Conservation (phyloP, 352 stramenopile species). For the Phytophthora vignae region DNA sequence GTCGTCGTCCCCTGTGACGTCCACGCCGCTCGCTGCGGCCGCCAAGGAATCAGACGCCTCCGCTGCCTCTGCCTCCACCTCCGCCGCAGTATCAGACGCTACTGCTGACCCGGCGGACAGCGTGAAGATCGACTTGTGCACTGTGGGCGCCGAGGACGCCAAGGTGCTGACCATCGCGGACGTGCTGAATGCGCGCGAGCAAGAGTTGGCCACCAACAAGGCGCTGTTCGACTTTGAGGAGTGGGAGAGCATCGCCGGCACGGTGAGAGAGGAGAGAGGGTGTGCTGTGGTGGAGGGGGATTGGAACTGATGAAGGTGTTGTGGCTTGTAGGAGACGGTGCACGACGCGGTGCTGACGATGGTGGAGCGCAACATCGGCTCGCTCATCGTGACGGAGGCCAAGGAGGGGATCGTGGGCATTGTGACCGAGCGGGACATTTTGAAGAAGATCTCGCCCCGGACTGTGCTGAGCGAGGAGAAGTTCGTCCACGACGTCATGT, state of each 20-base stretch:
- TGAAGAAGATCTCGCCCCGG: slow-evolving; percentile 77
- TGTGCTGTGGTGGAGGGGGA: background rate
- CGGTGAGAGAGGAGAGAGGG: slow-evolving; percentile 39
- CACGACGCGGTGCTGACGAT: slow-evolving; percentile 81
- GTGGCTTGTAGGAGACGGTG: slow-evolving; percentile 63
- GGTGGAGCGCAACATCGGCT: slow-evolving; percentile 83
- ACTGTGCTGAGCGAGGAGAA: slow-evolving; percentile 57
- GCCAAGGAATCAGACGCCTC: slow-evolving; percentile 12
- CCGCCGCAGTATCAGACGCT: background rate
- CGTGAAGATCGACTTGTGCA: slow-evolving; percentile 58
- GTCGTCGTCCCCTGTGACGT: background rate
- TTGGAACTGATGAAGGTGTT: slow-evolving; percentile 9
- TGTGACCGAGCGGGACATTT: slow-evolving; percentile 83
- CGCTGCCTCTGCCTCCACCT: background rate
- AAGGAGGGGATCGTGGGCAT: slow-evolving; percentile 80
- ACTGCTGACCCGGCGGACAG: slow-evolving; percentile 29
- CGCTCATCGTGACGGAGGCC: slow-evolving; percentile 83
- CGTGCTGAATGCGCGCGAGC: slow-evolving; percentile 67
- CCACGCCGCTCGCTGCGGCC: slow-evolving; percentile 2
- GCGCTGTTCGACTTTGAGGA: slow-evolving; percentile 63
- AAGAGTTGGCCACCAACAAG: slow-evolving; percentile 51
- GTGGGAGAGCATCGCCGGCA: slow-evolving; percentile 78
- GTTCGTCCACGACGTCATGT: slow-evolving; percentile 84
- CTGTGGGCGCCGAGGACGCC: slow-evolving; percentile 66
- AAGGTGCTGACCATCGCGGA: slow-evolving; percentile 81